A percentile compares a stretch with the other conserved stretches of the same genome.
Conservation (phyloP, 2,329 filamentous ascomycete species). For the Colletotrichum simmondsii region DNA sequence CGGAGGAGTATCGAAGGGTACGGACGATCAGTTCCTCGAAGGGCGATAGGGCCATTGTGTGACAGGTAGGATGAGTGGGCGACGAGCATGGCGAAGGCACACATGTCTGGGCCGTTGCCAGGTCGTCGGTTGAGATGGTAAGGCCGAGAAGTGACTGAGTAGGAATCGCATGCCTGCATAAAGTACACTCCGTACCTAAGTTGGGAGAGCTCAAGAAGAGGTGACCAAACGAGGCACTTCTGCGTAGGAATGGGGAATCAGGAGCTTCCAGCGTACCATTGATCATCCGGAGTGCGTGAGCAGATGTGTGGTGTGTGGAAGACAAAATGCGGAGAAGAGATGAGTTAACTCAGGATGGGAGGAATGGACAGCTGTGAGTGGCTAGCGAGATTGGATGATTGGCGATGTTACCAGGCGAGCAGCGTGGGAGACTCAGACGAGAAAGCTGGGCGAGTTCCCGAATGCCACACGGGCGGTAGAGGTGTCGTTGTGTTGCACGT, state of each 20-base stretch:
- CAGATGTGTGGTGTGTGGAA: background rate
- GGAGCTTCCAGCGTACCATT: conserved; percentile 6
- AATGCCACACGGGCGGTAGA: background rate
- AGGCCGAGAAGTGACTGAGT: background rate
- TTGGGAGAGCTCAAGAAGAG: background rate
- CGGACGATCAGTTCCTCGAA: conserved; percentile 17
- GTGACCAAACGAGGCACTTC: background rate
- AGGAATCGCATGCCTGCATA: background rate
- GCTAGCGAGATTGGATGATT: conserved; percentile 12
- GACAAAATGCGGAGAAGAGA: conserved; percentile 11
- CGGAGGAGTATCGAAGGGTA: background rate
- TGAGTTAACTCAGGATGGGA: background rate
- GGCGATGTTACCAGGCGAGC: conserved; percentile 7
- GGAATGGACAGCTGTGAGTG: background rate
- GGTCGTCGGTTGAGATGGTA: background rate
- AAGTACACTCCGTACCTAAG: background rate
- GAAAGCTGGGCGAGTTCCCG: background rate
- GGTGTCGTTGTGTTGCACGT: background rate
- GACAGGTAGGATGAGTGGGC: background rate
- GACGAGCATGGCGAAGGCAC: background rate
- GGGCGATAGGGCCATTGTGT: background rate
- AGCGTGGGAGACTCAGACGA: background rate
- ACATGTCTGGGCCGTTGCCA: too few relatives aligned
- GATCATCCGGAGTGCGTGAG: conserved; percentile 4
- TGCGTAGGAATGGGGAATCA: background rate